Base-by-base conservation (phyloP, 305 asterid species). In the Solanum hybrid region DNA sequence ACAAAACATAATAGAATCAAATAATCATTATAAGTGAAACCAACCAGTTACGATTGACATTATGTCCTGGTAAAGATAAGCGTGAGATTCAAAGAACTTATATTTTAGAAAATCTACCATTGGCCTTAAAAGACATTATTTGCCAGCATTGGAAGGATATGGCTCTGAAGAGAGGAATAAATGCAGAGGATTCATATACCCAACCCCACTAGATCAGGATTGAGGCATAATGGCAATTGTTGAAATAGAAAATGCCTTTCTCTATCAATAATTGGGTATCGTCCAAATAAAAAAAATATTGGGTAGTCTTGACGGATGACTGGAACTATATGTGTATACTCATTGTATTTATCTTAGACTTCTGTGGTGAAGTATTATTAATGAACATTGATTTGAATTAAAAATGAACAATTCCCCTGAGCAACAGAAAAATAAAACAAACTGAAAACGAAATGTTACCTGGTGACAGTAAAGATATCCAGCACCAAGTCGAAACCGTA, bases 381-480 rank as follows among this genome's bases (percentile, higher is more conserved):
- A 80, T 79, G 86, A n/a, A 6, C 22, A 81, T 29, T 45, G 37
- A 51, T 45, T 45, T 84, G 40, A 29, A 29, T 84, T 84, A 27
- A 45, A 17, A 29, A 29, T 51, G 40, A 84, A 36, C 14, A 72
- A 24, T 34, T 81, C 37, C 35, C 35, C 66, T 38, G 87, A 85
- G 79, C 42, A 88, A 82, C 84, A 38, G 79, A 17, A 6, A 60
- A 66, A 56, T 14, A 81, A 42, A 79, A 71, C 79, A 88, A 34
- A 17, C 26, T 19, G 34, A 38, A 6, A 88, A 84, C 35, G 86
- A 14, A n/a, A 69, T 71, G 35, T 91, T 82, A 96, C 99, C 96
- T 95, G 99, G 89, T 96, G 99, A 90, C 98, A 97, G 88, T 95
- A 96, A 17, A 95, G 90, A 93, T 97, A 96, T 87, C 98, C 98